A percentile compares a stretch with the other conserved stretches of the same genome.
These are phyloP conservation scores for Didymella pinodella DNA, from an alignment of 2,329 filamentous ascomycete genomes.

Conservation along the genomic window DNA sequence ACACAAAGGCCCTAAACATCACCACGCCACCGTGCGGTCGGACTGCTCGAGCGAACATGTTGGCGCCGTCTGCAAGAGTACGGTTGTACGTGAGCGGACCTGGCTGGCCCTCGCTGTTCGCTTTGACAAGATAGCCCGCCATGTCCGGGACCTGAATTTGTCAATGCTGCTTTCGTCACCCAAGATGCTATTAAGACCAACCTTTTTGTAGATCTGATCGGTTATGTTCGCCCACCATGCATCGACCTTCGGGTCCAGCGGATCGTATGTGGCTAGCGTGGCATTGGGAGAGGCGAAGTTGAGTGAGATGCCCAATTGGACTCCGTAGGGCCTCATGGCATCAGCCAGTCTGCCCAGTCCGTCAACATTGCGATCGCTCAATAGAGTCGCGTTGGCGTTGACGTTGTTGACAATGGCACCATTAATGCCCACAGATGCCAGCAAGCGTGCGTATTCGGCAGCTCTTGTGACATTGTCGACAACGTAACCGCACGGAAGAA, in stretches of 20 bases:
- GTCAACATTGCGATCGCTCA: slow-evolving; percentile 65
- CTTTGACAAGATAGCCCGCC: slow-evolving; percentile 74
- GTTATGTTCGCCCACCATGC: slow-evolving; percentile 70
- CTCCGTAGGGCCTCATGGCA: slow-evolving; percentile 71
- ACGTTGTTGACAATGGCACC: slow-evolving; percentile 75
- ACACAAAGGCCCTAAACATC: slow-evolving; percentile 77
- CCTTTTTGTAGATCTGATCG: slow-evolving; percentile 63
- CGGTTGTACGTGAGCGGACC: slow-evolving; percentile 74
- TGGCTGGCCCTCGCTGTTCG: slow-evolving; percentile 75
- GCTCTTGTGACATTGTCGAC: slow-evolving; percentile 67
- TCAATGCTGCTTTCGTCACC: background rate
- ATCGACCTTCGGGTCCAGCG: slow-evolving; percentile 66
- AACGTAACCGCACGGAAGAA: slow-evolving; percentile 68
- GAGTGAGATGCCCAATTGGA: slow-evolving; percentile 70
- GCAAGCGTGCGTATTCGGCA: slow-evolving; percentile 68
- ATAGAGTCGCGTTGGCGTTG: slow-evolving; percentile 69
- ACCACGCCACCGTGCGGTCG: slow-evolving; percentile 91
- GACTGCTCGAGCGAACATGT: slow-evolving; percentile 79
- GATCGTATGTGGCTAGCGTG: slow-evolving; percentile 69
- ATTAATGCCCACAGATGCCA: slow-evolving; percentile 72
- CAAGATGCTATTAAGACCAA: slow-evolving; percentile 43
- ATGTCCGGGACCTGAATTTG: slow-evolving; percentile 63
- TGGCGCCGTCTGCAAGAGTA: slow-evolving; percentile 72
- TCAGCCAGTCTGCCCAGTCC: slow-evolving; percentile 70
- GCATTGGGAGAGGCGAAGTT: slow-evolving; percentile 71